These are phyloP conservation scores for Fagopyrum homotropicum DNA, from an alignment of 148 eudicot genomes.

Conservation along the genomic window DNA sequence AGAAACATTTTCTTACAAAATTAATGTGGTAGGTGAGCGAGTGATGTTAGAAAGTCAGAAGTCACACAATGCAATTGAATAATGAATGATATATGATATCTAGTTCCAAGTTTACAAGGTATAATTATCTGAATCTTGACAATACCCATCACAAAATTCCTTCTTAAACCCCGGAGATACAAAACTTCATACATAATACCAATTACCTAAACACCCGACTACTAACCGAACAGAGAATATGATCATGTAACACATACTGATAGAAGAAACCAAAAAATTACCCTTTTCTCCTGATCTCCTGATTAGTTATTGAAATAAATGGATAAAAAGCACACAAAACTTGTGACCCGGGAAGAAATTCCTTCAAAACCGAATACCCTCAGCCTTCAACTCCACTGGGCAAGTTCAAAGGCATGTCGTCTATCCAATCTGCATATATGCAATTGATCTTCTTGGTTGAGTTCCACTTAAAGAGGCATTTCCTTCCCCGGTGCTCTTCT, in stretches of 20 bases:
- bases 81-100: background rate
- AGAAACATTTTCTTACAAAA: too few species aligned
- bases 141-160: background rate
- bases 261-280: background rate
- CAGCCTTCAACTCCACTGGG: conserved; percentile 27
- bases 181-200: background rate
- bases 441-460: conserved; percentile 50
- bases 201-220: background rate
- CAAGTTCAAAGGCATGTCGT: conserved; percentile 42
- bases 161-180: too few species aligned
- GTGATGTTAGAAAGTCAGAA: background rate
- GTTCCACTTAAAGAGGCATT: conserved; percentile 51
- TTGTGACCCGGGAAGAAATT: background rate
- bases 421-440: conserved; percentile 83
- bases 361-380: background rate
- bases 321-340: background rate
- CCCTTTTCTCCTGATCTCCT: background rate
- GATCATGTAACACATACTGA: background rate
- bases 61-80: background rate
- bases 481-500: conserved; percentile 33
- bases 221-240: too few species aligned
- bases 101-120: background rate
- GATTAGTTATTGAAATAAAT: background rate
- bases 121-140: background rate
- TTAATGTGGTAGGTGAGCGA: too few species aligned